A percentile compares a stretch with the other conserved stretches of the same genome.
These are phyloP conservation scores for Penicillium paradoxum DNA, from an alignment of 495 filamentous ascomycete genomes.

Conservation along the genomic window DNA sequence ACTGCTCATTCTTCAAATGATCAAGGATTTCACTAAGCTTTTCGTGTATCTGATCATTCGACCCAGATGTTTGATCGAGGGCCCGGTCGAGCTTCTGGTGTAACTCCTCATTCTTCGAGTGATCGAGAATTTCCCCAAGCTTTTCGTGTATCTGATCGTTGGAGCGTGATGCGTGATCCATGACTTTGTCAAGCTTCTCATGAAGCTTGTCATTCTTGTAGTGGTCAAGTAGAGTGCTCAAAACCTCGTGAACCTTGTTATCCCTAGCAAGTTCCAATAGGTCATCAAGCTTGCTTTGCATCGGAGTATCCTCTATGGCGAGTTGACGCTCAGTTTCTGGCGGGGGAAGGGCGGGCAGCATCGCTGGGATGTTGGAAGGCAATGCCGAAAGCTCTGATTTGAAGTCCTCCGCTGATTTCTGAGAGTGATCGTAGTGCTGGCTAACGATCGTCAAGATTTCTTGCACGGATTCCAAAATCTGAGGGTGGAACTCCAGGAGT, in stretches of 20 bases:
- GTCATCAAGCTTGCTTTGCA: constrained; percentile 83
- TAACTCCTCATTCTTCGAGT: too few species aligned
- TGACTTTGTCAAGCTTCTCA: too few species aligned
- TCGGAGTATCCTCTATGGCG: constrained; percentile 54
- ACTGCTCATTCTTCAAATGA: too few species aligned
- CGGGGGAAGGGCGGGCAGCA: constrained; percentile 45
- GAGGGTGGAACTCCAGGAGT: constrained; percentile 74
- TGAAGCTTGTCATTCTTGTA: too few species aligned
- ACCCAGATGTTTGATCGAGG: too few species aligned
- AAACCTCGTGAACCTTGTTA: constrained; percentile 65
- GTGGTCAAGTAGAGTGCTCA: constrained; percentile 58
- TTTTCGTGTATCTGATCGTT: too few species aligned
- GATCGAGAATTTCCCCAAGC: too few species aligned
- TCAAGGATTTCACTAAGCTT: too few species aligned
- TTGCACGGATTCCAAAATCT: constrained; percentile 74
- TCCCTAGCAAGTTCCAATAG: constrained; percentile 59
- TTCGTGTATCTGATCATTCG: too few species aligned
- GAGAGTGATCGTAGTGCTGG: constrained; percentile 70
- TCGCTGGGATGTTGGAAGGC: constrained; percentile 44
- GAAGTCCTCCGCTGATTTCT: constrained; percentile 47
- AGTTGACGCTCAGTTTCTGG: constrained; percentile 33
- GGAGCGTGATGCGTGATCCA: too few species aligned
- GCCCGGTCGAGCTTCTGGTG: too few species aligned
- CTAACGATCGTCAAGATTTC: constrained; percentile 76
- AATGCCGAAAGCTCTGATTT: constrained; percentile 48